phyloP scores from a whole-genome alignment of 495 filamentous ascomycete genomes.

The Choiromyces venosus region DNA sequence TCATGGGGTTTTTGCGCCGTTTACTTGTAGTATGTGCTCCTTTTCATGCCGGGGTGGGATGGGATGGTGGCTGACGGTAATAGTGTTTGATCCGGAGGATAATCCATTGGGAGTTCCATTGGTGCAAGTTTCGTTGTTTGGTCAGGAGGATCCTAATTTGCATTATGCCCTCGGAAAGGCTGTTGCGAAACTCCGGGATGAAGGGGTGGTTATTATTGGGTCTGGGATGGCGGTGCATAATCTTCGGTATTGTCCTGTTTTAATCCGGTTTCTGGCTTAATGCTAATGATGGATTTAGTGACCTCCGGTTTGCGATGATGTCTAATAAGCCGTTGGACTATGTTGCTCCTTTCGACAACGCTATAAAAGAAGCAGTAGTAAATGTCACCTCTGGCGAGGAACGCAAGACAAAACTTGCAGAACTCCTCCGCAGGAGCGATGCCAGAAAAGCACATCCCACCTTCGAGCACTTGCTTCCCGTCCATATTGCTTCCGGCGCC shows the following conservation, averaged over 20 bases:
- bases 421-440: conserved; percentile 58
- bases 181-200: conserved; percentile 60
- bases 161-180: conserved; percentile 70
- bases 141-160: conserved; percentile 60
- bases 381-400: conserved; percentile 49
- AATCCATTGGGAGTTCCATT: conserved; percentile 74
- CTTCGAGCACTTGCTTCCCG: conserved; percentile 75
- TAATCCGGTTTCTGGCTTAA: neutral
- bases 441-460: conserved; percentile 71
- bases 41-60: neutral
- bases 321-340: conserved; percentile 57
- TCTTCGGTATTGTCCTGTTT: conserved; percentile 45
- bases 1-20: conserved; percentile 55
- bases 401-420: conserved; percentile 57
- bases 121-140: conserved; percentile 73
- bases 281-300: conserved; percentile 43
- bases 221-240: conserved; percentile 90
- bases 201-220: conserved; percentile 66
- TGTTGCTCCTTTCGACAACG: conserved; percentile 68
- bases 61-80: neutral
- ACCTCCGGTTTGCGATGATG: conserved; percentile 50
- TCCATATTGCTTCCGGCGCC: conserved; percentile 68
- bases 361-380: conserved; percentile 64
- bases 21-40: conserved; percentile 23
- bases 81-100: conserved; percentile 62